These are phyloP conservation scores for Umbelopsis ramanniana DNA, from an alignment of 192 early-diverging fungal genomes.

Conservation along the genomic window DNA sequence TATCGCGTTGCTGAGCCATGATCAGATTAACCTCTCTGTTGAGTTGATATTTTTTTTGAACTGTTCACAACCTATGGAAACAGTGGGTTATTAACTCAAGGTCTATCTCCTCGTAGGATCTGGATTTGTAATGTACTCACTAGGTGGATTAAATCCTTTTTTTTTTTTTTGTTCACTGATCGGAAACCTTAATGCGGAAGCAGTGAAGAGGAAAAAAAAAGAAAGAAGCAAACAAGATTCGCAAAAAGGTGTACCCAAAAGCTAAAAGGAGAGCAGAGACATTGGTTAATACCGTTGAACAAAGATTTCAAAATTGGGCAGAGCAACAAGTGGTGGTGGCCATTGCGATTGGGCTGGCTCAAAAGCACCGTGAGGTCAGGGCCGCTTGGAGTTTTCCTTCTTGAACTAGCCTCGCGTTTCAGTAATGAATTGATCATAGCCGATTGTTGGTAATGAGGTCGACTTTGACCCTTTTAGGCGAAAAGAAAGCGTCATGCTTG, in stretches of 20 bases:
- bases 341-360: not conserved
- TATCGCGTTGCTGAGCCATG: conserved; percentile 26
- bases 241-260: conserved; percentile 22
- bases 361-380: conserved; percentile 14
- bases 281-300: not conserved
- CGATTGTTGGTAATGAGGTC: conserved; percentile 1
- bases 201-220: not conserved
- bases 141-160: not conserved
- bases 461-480: not conserved
- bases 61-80: not conserved
- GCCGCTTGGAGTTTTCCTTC: conserved; percentile 2
- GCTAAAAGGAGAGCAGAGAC: not conserved
- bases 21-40: not conserved
- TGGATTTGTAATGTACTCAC: conserved; percentile 14
- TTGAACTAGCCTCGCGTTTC: conserved; percentile 17
- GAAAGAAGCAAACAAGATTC: conserved; percentile 9
- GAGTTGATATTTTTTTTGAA: not conserved
- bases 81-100: not conserved
- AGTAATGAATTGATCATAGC: conserved; percentile 10
- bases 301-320: not conserved
- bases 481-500: not conserved
- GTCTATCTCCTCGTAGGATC: not conserved
- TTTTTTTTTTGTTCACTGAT: conserved; percentile 7
- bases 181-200: not conserved
- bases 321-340: not conserved